Base-by-base conservation (phyloP, 2,329 filamentous ascomycete species). In the Onygena corvina region DNA sequence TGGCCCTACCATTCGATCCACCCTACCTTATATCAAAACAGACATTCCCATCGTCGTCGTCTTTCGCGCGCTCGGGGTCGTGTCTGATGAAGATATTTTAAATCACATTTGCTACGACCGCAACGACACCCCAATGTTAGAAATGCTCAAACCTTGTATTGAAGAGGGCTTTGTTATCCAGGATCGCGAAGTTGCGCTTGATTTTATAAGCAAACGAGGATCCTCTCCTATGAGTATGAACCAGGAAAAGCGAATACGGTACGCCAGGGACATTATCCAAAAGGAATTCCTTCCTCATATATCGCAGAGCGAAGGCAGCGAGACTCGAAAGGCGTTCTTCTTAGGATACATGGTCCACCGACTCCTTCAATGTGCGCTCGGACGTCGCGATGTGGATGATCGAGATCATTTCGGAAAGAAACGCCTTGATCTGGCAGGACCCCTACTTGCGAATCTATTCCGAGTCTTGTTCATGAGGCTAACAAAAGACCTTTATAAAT, bases 391-490 rank as follows among this genome's bases (percentile, higher is more conserved):
- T 64, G 87, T 88, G 21, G 92, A 98, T 61, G 92, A 98, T 63
- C 86, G 92, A 72, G 92, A 98, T 73, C 93, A 98, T 67, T 95
- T 98, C 62, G 92, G 92, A 61, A 96, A 96, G 77, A 98, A 98
- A 76, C 84, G 92, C 57, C 76, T 98, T 50, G 92, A 98, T 72
- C 76, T 98, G 60, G 90, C 92, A 50, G 92, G 92, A 55, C 90
- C 92, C 27, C 75, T 98, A 50, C 80, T 98, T 57, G 90, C 90
- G n/a, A 94, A 93, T 64, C 77, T 98, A 35, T 98, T 98, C 79
- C 84, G 92, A 53, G 83, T 83, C 53, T 82, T 96, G 52, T 90
- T 95, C 65, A 81, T 87, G 55, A 86, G 92, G 65, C 80, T 98
- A 64, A 93, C 88, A 40, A 84, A 85, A 52, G 92, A 98, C 59